Percentiles rank a stretch among this genome's conserved stretches.
Conservation (phyloP, 1,284 basidiomycete species). For the Taiwanofungus camphoratus region DNA sequence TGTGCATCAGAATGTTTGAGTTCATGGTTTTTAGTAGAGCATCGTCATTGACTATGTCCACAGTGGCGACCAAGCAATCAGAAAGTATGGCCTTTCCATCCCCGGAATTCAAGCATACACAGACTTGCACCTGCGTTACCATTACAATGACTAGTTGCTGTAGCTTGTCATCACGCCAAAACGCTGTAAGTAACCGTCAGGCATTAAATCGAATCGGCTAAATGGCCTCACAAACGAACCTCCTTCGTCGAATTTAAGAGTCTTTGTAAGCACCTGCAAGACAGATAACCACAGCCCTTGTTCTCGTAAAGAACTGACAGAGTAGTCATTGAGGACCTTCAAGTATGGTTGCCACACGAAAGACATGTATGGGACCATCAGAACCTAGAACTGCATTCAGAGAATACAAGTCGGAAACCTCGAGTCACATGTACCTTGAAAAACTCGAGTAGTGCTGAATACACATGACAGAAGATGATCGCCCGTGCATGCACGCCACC, state of each 20-base stretch:
- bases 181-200: constrained; percentile 40
- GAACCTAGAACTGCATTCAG: constrained; percentile 40
- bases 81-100: constrained; percentile 39
- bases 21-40: constrained; percentile 77
- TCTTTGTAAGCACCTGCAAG: constrained; percentile 61
- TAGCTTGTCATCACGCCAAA: constrained; percentile 84
- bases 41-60: constrained; percentile 53
- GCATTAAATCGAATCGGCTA: not conserved
- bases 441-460: constrained; percentile 69
- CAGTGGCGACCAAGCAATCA: constrained; percentile 48
- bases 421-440: constrained; percentile 65
- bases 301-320: constrained; percentile 27
- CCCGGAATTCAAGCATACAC: constrained; percentile 30
- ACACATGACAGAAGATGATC: constrained; percentile 70
- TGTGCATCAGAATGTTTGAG: constrained; percentile 80
- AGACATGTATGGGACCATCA: constrained; percentile 90
- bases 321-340: constrained; percentile 56
- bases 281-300: constrained; percentile 60
- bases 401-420: not conserved
- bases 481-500: constrained; percentile 48
- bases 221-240: constrained; percentile 41
- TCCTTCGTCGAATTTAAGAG: constrained; percentile 66
- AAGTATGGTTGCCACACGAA: constrained; percentile 68
- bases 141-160: constrained; percentile 55
- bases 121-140: constrained; percentile 61